A percentile compares a stretch with the other conserved stretches of the same genome.
These are phyloP conservation scores for Priceomyces carsonii DNA, from an alignment of 805 yeast species.

Conservation along the genomic window DNA sequence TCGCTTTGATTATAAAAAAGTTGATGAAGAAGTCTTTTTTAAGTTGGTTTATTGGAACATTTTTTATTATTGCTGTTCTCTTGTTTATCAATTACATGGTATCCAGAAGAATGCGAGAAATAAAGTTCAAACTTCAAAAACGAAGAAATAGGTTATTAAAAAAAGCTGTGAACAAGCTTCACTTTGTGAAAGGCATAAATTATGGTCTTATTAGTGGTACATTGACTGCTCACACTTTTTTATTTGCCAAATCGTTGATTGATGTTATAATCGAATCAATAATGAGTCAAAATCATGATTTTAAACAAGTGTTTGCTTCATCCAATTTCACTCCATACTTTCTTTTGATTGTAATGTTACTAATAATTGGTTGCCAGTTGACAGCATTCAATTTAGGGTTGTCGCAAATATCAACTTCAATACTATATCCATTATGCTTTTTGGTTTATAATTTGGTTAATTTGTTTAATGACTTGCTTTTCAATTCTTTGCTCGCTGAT, in stretches of 20 bases:
- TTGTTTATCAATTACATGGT: constrained; percentile 23
- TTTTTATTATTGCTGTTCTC: constrained; percentile 26
- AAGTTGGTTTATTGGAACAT: constrained; percentile 52
- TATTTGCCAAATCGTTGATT: constrained; percentile 82
- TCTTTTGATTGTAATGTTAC: constrained; percentile 54
- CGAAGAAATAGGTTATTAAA: constrained; percentile 10
- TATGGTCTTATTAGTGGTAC: constrained; percentile 75
- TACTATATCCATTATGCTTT: constrained; percentile 82
- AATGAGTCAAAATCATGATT: constrained; percentile 26
- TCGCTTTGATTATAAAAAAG: constrained; percentile 42
- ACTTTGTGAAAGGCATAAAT: constrained; percentile 53
- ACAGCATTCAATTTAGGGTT: constrained; percentile 75
- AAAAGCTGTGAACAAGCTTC: constrained; percentile 18
- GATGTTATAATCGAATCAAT: constrained; percentile 58
- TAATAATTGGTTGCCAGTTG: constrained; percentile 69
- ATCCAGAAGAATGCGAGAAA: constrained; percentile 13
- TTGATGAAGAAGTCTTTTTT: constrained; percentile 48
- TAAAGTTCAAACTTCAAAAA: constrained; percentile 5
- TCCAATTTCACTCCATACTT: constrained; percentile 34
- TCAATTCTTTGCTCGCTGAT: constrained; percentile 60
- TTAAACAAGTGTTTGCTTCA: constrained; percentile 13
- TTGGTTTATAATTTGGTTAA: constrained; percentile 77
- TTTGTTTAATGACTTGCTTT: constrained; percentile 45
- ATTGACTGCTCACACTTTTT: constrained; percentile 79
- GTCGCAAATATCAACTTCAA: constrained; percentile 67